Conservation (phyloP, 176 grass and related monocot species). For the Hsuehochloa calcarea region DNA sequence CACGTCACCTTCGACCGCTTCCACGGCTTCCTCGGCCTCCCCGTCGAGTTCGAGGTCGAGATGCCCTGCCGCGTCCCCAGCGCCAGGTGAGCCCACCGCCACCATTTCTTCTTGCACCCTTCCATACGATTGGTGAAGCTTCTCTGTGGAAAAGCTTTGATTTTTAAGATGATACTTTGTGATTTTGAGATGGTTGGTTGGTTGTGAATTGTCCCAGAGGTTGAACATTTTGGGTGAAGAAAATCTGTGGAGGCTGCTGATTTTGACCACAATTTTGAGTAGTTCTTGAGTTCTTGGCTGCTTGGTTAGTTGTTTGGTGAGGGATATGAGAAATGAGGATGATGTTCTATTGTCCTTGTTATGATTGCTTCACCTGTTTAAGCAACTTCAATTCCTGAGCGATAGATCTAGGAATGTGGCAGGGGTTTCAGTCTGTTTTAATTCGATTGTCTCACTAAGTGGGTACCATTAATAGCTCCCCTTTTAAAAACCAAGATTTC, state of each 20-base stretch:
- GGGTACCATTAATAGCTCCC: not conserved
- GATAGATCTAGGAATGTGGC: not conserved
- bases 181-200: not conserved
- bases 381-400: not conserved
- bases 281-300: not conserved
- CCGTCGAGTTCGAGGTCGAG: conserved; percentile 86
- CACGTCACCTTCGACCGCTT: conserved; percentile 96
- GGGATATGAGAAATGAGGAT: not conserved
- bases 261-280: not conserved
- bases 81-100: conserved; percentile 46
- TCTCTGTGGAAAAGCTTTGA: not conserved
- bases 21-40: conserved; percentile 85
- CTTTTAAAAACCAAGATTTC: not conserved
- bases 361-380: not conserved
- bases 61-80: conserved; percentile 82
- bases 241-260: not conserved
- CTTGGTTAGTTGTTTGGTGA: not conserved
- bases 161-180: not conserved
- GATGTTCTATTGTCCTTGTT: not conserved
- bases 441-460: not conserved
- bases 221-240: not conserved
- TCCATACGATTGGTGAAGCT: conserved; percentile 11
- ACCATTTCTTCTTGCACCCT: not conserved
- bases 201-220: not conserved
- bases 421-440: not conserved